Evolutionary conservation across 2,329 filamentous ascomycete genomes (phyloP).

Genomic region (Aspergillus viridinutans): DNA sequence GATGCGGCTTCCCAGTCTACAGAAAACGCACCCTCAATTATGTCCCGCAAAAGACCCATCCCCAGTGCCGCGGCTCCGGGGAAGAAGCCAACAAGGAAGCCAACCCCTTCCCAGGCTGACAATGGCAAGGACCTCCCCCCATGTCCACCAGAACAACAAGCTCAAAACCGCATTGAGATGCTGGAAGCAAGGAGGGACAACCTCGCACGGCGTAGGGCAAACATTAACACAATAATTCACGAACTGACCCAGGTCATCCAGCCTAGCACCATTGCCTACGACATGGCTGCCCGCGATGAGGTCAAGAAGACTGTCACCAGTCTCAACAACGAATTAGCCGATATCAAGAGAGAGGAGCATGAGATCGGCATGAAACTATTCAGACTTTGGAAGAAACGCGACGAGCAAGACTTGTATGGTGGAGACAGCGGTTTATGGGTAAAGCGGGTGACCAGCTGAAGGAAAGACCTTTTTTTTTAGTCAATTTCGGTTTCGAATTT

Average conservation of each 20-base stretch:
- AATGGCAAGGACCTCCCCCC: slow-evolving; percentile 55
- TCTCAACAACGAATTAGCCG: slow-evolving; percentile 63
- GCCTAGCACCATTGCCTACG: slow-evolving; percentile 61
- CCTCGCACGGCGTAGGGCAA: slow-evolving; percentile 63
- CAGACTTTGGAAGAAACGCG: slow-evolving; percentile 68
- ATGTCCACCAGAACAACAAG: slow-evolving; percentile 57
- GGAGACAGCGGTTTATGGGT: slow-evolving; percentile 69
- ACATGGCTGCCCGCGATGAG: slow-evolving; percentile 56
- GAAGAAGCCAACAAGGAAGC: slow-evolving; percentile 39
- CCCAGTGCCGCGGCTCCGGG: slow-evolving; percentile 26
- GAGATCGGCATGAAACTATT: slow-evolving; percentile 72
- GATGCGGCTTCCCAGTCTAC: slow-evolving; percentile 31
- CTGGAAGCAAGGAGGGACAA: slow-evolving; percentile 63
- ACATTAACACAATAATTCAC: slow-evolving; percentile 67
- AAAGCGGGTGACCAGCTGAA: slow-evolving; percentile 64
- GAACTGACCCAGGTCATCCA: slow-evolving; percentile 78
- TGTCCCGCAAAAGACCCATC: slow-evolving; percentile 39
- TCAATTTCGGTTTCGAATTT: background rate
- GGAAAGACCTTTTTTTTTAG: background rate
- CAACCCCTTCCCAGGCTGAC: slow-evolving; percentile 36
- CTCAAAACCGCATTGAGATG: slow-evolving; percentile 61
- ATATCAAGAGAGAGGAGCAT: slow-evolving; percentile 71
- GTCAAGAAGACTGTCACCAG: slow-evolving; percentile 63
- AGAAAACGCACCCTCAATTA: slow-evolving; percentile 32
- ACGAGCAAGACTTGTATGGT: slow-evolving; percentile 52